Evolutionary conservation across 2,329 filamentous ascomycete genomes (phyloP).

Genomic region (Albophoma yamanashiensis): DNA sequence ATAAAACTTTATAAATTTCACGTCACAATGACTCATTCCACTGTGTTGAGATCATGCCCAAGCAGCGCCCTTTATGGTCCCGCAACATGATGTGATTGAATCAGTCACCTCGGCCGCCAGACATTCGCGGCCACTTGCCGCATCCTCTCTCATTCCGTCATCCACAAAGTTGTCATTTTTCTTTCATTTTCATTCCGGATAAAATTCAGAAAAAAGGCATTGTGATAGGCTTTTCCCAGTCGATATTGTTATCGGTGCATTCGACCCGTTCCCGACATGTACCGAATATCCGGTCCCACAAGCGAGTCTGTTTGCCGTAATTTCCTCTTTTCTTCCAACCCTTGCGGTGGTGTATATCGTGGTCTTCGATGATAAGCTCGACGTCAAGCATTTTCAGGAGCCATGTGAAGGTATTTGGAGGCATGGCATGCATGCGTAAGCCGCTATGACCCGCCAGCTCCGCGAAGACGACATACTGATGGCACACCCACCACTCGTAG

Average conservation of each 20-base stretch:
- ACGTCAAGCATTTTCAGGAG: constrained; percentile 18
- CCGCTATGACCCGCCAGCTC: constrained; percentile 27
- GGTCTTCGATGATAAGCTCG: constrained; percentile 30
- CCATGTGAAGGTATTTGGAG: constrained; percentile 19
- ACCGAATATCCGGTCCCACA: constrained; percentile 26
- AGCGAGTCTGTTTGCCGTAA: constrained; percentile 25
- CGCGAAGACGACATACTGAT: constrained; percentile 28
- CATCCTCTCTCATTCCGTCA: too few relatives aligned
- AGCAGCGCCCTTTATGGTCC: too few relatives aligned
- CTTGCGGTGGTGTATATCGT: constrained; percentile 25
- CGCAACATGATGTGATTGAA: too few relatives aligned
- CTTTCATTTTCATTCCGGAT: neutral
- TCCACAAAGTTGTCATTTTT: too few relatives aligned
- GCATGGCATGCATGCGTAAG: constrained; percentile 21
- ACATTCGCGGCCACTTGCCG: too few relatives aligned
- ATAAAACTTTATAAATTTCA: too few relatives aligned
- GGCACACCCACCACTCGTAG: constrained; percentile 35
- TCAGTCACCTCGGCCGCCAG: too few relatives aligned
- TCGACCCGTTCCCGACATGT: constrained; percentile 26
- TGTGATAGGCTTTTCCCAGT: constrained; percentile 13
- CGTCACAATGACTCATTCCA: too few relatives aligned
- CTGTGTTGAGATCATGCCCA: too few relatives aligned
- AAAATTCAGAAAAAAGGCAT: constrained; percentile 15
- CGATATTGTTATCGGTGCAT: constrained; percentile 16
- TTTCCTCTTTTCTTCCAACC: constrained; percentile 25